phyloP scores from a whole-genome alignment of 345 rosid genomes.

The Gossypium longicalyx region DNA sequence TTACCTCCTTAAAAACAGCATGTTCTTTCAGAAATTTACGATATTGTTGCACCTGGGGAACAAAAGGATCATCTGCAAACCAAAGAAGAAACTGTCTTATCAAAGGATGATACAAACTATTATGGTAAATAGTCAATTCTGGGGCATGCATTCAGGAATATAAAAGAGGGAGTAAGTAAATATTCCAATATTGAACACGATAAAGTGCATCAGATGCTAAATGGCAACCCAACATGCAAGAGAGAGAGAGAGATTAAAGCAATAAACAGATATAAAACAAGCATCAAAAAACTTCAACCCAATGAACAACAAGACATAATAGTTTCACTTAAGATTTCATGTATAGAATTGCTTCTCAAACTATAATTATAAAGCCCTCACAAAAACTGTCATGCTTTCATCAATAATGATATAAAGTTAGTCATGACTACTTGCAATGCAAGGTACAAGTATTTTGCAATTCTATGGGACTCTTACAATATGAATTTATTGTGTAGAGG shows the following conservation, averaged over 20 bases:
- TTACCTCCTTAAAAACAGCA: conserved; percentile 86
- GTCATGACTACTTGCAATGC: neutral
- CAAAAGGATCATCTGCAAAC: conserved; percentile 74
- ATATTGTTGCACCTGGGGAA: conserved; percentile 54
- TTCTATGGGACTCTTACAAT: neutral
- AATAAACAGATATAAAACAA: neutral
- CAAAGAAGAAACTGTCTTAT: conserved; percentile 5
- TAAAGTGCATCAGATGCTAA: neutral
- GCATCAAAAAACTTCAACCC: neutral
- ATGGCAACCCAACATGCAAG: neutral
- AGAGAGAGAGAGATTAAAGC: neutral
- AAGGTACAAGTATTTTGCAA: neutral
- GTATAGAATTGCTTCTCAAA: neutral
- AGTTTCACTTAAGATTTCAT: neutral
- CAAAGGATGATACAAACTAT: neutral
- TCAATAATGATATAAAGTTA: neutral
- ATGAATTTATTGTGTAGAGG: neutral
- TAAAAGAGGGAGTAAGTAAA: neutral
- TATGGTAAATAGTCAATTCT: neutral
- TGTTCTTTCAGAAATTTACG: conserved; percentile 70
- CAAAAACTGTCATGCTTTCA: neutral
- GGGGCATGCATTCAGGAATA: neutral
- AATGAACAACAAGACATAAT: neutral
- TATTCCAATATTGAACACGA: neutral
- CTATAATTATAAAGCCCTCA: neutral